A percentile compares a stretch with the other conserved stretches of the same genome.
Evolutionary conservation across 768 basidiomycete genomes (phyloP).

Genomic region (Gautieria morchelliformis): DNA sequence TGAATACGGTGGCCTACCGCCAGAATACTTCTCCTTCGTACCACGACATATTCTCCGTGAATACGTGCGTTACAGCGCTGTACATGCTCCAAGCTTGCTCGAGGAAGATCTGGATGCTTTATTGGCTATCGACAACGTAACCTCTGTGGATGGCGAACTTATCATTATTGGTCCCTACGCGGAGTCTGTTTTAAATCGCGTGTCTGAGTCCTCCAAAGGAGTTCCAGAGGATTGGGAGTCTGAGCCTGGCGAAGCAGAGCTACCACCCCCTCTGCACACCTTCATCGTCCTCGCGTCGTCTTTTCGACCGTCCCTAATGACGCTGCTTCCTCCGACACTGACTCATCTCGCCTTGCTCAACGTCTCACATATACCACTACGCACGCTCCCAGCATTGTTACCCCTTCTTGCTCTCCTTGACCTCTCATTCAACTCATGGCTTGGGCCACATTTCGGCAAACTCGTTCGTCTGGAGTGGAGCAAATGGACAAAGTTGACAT

Average conservation of each 20-base stretch:
- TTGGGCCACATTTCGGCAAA: not conserved
- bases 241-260: constrained; percentile 21
- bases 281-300: constrained; percentile 42
- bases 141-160: constrained; percentile 55
- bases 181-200: constrained; percentile 25
- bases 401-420: constrained; percentile 58
- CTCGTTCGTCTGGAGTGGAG: constrained; percentile 33
- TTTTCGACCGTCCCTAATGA: constrained; percentile 31
- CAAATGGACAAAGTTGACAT: constrained; percentile 41
- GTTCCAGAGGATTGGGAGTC: constrained; percentile 11
- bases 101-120: constrained; percentile 40
- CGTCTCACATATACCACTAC: constrained; percentile 41
- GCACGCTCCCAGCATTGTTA: constrained; percentile 47
- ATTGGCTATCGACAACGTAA: constrained; percentile 30
- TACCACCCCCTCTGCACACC: constrained; percentile 29
- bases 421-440: constrained; percentile 55
- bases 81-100: constrained; percentile 43
- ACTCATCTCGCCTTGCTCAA: constrained; percentile 52
- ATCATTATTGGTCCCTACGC: constrained; percentile 51
- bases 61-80: constrained; percentile 48
- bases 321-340: constrained; percentile 50
- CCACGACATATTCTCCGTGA: constrained; percentile 50
- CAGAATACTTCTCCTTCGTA: constrained; percentile 39
- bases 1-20: constrained; percentile 32
- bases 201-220: constrained; percentile 29